These are phyloP conservation scores for Pisolithus thermaeus DNA, from an alignment of 1,284 basidiomycete species.

Conservation along the genomic window DNA sequence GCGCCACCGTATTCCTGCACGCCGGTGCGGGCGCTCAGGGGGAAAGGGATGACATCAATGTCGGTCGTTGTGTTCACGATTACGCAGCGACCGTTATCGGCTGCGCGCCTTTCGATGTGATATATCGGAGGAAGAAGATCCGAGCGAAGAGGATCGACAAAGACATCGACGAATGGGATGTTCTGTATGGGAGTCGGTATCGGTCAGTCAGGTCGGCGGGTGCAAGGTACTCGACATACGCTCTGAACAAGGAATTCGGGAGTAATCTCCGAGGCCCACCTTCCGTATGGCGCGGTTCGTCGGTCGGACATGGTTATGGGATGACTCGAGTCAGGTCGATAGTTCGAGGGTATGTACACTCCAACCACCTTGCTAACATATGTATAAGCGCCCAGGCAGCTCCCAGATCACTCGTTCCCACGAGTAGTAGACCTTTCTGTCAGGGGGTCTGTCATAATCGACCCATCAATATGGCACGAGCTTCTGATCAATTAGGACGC, in stretches of 20 bases:
- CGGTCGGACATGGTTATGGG: not conserved
- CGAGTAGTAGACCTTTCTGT: too few relatives aligned
- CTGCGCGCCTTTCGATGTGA: slow-evolving; percentile 36
- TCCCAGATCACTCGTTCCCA: too few relatives aligned
- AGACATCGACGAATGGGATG: slow-evolving; percentile 26
- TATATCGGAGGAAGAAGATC: slow-evolving; percentile 20
- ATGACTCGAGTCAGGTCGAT: too few relatives aligned
- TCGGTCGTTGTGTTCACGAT: slow-evolving; percentile 19
- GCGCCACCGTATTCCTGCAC: slow-evolving; percentile 41
- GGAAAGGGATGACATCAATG: slow-evolving; percentile 27
- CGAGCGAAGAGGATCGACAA: slow-evolving; percentile 29
- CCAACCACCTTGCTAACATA: too few relatives aligned
- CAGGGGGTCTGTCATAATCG: too few relatives aligned
- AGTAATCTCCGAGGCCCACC: slow-evolving; percentile 33
- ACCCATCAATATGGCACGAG: too few relatives aligned
- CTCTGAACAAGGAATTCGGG: slow-evolving; percentile 22
- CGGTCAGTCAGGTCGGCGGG: too few relatives aligned
- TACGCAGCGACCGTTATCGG: slow-evolving; percentile 30
- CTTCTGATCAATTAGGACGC: too few relatives aligned
- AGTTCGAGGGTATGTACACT: too few relatives aligned
- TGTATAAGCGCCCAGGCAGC: too few relatives aligned
- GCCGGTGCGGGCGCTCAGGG: slow-evolving; percentile 31
- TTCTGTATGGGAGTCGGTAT: slow-evolving; percentile 11
- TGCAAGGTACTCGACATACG: slow-evolving; percentile 6
- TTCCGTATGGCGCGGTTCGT: slow-evolving; percentile 32